Percentiles rank a stretch among this genome's conserved stretches.
These are phyloP conservation scores for Nigrospora sphaerica DNA, from an alignment of 2,329 filamentous ascomycete genomes.

Conservation along the genomic window DNA sequence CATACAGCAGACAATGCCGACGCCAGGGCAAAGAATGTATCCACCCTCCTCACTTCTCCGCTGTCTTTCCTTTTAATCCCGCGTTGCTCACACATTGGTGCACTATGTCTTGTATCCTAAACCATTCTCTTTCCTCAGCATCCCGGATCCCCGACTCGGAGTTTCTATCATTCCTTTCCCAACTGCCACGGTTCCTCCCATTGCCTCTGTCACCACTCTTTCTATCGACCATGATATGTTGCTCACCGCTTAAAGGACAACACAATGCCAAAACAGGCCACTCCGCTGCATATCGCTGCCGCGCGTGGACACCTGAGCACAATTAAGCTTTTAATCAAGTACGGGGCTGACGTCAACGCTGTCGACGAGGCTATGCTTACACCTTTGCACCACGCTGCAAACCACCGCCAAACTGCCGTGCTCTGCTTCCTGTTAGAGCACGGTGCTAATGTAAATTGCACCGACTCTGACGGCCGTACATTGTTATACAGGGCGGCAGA, in stretches of 20 bases:
- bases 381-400: background rate
- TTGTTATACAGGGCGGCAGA: background rate
- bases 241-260: too few relatives aligned
- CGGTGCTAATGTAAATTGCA: background rate
- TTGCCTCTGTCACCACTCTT: too few relatives aligned
- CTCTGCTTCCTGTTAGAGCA: background rate
- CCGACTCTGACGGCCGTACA: background rate
- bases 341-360: background rate
- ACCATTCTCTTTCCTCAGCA: background rate
- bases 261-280: background rate
- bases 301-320: background rate
- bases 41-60: background rate
- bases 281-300: background rate
- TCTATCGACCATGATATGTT: too few relatives aligned
- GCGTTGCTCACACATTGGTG: too few relatives aligned
- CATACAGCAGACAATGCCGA: too few relatives aligned
- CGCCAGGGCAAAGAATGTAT: background rate
- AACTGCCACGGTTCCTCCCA: too few relatives aligned
- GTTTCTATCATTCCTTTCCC: background rate
- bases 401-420: background rate
- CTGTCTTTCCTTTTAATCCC: background rate
- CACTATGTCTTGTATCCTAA: too few relatives aligned
- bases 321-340: background rate
- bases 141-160: background rate
- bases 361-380: background rate